Evolutionary conservation across 345 rosid species (phyloP), one percentile per base, ranked within the genome.

Genomic region (Sisymbrium irio): DNA sequence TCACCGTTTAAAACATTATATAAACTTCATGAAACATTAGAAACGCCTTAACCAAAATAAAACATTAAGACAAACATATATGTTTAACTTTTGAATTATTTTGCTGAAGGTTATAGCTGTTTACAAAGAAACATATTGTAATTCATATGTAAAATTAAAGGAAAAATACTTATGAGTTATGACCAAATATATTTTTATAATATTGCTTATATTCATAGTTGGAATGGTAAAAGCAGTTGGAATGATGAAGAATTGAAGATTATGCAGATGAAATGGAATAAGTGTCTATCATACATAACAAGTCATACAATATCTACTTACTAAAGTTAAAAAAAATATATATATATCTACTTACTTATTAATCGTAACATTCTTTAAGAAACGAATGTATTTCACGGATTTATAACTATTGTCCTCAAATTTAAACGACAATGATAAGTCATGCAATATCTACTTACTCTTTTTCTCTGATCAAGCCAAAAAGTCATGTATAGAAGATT

Each of bases 401-500:
- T 74, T 54, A 15, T 20, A 37, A 59, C 35, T 45, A 20, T n/a
- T 11, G 3, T 12, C 41, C 71, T 7, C 32, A 35, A 45, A n/a
- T 27, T 67, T 18, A 60, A 67, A 40, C 17, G 56, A 32, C 45
- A 66, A 58, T 45, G 22, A 36, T 18, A 22, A 57, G 41, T 25
- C 50, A 27, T 39, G 51, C 27, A 22, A 42, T 45, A 65, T 46
- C 67, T 57, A 36, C 53, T 58, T 25, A 1, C 41, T 2, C 33
- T 32, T 32, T 72, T 13, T 3, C 5, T 19, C 42, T 27, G 17
- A 5, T 20, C 42, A 35, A 74, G 28, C 78, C 19, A 60, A 41
- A 67, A 75, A 40, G 69, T 67, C 74, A 18, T 55, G 14, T 39
- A 12, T 18, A 40, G 46, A 60, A 33, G 27, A 51, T 9, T 8